Conservation (phyloP, 2,329 filamentous ascomycete genomes). For the Colletotrichum lentis region DNA sequence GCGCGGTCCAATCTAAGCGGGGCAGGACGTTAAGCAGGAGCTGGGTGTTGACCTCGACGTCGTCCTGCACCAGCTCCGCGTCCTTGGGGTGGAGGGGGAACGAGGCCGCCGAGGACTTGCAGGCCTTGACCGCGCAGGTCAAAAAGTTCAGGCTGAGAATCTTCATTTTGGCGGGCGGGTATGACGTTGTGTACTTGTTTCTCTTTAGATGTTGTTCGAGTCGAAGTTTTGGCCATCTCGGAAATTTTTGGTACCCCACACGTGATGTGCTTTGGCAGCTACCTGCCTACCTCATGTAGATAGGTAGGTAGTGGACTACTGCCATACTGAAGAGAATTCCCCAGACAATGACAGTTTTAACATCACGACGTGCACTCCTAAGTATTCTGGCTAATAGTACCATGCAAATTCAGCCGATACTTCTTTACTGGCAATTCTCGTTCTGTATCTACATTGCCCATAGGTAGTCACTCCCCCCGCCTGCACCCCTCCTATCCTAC, state of each 20-base stretch:
- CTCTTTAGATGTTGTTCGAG: constrained; percentile 14
- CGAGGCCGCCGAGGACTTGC: constrained; percentile 80
- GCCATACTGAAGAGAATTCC: background rate
- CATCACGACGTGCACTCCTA: background rate
- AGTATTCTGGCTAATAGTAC: too few species aligned
- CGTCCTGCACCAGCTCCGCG: constrained; percentile 85
- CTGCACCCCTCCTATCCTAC: constrained; percentile 41
- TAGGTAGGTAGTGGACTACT: constrained; percentile 6
- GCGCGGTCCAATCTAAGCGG: constrained; percentile 85
- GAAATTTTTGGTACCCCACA: constrained; percentile 38
- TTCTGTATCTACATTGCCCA: constrained; percentile 10
- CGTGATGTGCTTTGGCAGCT: constrained; percentile 31
- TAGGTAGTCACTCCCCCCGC: constrained; percentile 1
- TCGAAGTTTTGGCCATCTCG: constrained; percentile 25
- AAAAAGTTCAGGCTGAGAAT: constrained; percentile 95
- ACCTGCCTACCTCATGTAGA: background rate
- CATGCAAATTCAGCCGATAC: background rate
- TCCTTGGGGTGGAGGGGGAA: constrained; percentile 94
- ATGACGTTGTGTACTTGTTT: constrained; percentile 11
- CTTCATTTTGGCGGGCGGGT: constrained; percentile 72
- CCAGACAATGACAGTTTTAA: background rate
- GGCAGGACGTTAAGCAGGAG: constrained; percentile 87
- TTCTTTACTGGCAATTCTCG: constrained; percentile 12
- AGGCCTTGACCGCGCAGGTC: constrained; percentile 93
- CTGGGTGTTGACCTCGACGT: constrained; percentile 80